Conservation (phyloP, 2,329 filamentous ascomycete species). For the Fusarium sp. region DNA sequence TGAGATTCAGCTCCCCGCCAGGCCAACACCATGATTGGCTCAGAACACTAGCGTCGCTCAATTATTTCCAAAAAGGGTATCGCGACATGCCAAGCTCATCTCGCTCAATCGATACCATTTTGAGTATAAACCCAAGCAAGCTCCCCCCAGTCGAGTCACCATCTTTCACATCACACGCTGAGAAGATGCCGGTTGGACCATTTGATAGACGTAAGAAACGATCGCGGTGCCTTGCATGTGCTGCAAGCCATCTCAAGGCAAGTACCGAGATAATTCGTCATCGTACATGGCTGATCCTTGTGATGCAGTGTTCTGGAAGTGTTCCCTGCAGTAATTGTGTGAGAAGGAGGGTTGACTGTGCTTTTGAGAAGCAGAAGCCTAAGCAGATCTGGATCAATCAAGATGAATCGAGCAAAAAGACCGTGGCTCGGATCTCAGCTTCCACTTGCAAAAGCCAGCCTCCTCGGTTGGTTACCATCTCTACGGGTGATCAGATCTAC, state of each 20-base stretch:
- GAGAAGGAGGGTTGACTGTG: constrained; percentile 36
- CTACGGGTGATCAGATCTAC: constrained; percentile 17
- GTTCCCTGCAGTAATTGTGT: constrained; percentile 45
- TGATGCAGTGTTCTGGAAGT: constrained; percentile 46
- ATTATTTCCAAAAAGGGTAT: constrained; percentile 31
- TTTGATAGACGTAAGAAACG: constrained; percentile 47
- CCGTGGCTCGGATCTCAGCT: background rate
- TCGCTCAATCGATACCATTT: constrained; percentile 34
- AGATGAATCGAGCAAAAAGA: constrained; percentile 11
- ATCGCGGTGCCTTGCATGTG: constrained; percentile 46
- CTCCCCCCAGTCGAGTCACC: background rate
- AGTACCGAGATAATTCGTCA: background rate
- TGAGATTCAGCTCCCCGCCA: background rate
- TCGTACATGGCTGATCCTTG: background rate
- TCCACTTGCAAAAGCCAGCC: rapidly evolving
- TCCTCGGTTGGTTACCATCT: background rate
- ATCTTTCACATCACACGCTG: background rate
- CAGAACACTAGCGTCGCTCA: constrained; percentile 34
- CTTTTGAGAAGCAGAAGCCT: constrained; percentile 12
- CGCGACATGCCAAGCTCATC: background rate
- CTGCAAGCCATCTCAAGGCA: constrained; percentile 48
- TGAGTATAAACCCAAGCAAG: constrained; percentile 18
- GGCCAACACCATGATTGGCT: background rate
- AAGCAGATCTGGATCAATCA: constrained; percentile 37
- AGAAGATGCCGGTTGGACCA: constrained; percentile 44